Conservation (phyloP, 176 grass and related monocot species). For the Musa schizocarpa region DNA sequence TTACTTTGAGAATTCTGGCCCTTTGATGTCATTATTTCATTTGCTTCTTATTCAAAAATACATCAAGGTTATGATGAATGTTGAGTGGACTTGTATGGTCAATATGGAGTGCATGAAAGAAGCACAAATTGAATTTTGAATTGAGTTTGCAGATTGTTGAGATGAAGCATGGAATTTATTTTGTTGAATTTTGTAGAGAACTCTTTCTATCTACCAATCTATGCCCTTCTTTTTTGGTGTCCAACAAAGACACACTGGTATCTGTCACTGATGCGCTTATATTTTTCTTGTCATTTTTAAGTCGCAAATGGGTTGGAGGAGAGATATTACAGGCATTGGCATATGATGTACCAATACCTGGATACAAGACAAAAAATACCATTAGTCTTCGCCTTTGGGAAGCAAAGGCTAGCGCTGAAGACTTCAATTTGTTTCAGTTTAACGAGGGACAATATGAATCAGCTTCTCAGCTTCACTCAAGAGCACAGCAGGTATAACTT, state of each 20-base stretch:
- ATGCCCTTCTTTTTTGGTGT: background rate
- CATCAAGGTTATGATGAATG: too few species aligned
- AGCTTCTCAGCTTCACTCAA: constrained; percentile 64
- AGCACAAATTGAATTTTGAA: too few species aligned
- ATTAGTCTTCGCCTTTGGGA: constrained; percentile 97
- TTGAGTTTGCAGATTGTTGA: too few species aligned
- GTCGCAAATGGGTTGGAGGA: constrained; percentile 82
- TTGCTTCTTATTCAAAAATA: too few species aligned
- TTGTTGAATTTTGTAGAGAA: background rate
- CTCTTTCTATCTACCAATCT: background rate
- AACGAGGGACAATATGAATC: constrained; percentile 87
- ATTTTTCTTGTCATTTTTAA: constrained; percentile 20
- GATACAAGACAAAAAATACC: constrained; percentile 93
- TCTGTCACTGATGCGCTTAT: background rate
- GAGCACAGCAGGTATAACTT: constrained; percentile 61
- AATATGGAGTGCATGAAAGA: too few species aligned
- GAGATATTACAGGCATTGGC: constrained; percentile 78
- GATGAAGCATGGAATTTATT: background rate
- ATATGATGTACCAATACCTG: constrained; percentile 71
- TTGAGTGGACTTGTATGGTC: background rate
- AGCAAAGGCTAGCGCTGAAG: constrained; percentile 64
- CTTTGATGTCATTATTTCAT: background rate
- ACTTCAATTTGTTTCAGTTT: constrained; percentile 94
- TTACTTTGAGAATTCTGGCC: too few species aligned
- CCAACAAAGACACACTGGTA: background rate